Base-by-base conservation (phyloP, 2,329 filamentous ascomycete genomes). In the Aspergillus brasiliensis region DNA sequence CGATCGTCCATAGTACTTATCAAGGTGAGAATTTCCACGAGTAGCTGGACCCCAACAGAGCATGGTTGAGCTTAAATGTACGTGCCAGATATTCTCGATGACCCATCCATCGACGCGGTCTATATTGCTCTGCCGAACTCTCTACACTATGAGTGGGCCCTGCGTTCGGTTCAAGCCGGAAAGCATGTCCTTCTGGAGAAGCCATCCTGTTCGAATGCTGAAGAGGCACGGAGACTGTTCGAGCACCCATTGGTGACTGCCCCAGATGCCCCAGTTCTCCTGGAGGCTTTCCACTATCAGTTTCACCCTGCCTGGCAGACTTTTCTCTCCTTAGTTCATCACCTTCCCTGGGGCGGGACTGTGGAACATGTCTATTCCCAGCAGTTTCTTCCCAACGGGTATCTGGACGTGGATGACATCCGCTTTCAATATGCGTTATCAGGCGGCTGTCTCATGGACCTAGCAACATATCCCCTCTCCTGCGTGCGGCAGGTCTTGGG, bases 141-240 rank as follows among this genome's bases (percentile, higher is more conserved):
- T 3, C 62, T 68, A 11, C 77, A 79, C 48, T 75, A 69, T 31
- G 78, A 83, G 65, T 85, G 81, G 80, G 76, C 82, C 8, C 64
- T 81, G 15, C 78, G 79, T 55, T 77, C 82, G 3, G 71, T 86
- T 21, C 65, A 71, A 21, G 78, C 78, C 3, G 81, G 81, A 3
- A 86, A 85, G 63, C 83, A 86, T 64, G 83, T 86, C 19, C 77
- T 86, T 0, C 70, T 85, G 2, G 84, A 86, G 67, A 85, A 85
- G 67, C 83, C 83, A 0, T 76, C 78, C 0, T 77, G 75, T n/a
- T 77, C 76, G 25, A 85, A 83, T 64, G 67, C 73, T 3, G 59
- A 52, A 0, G 81, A 86, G 66, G 82, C 82, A 2, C 66, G 69
- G 17, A 62, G 65, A 0, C 75, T 85, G 15, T 84, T 84, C 67